Base-by-base conservation (phyloP, 495 filamentous ascomycete genomes). In the Penicillium lividum region DNA sequence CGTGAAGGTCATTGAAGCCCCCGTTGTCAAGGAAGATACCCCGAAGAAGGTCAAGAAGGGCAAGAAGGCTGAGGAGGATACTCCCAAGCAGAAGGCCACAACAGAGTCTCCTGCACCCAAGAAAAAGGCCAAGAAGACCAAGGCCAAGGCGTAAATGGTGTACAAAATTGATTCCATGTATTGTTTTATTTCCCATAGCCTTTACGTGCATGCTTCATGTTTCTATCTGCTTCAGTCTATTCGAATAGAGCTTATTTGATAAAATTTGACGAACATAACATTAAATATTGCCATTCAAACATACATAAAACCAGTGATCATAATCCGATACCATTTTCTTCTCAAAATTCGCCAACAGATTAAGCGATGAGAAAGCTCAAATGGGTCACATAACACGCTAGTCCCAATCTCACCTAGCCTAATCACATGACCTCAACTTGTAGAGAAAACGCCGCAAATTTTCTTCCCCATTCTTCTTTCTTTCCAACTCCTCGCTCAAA, bases 401-500 rank as follows among this genome's bases (percentile, higher is more conserved):
- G 18, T 25, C 18, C 62, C 49, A 64, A 36, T 55, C 58, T 28
- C 53, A 22, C 43, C 72, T 75, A 69, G 60, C 22, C 28, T 46
- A 7, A 27, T 60, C 67, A 66, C 64, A 43, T 66, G 66, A 68
- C 59, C 33, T 47, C 50, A 57, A 53, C 62, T 55, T 40, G 44
- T 64, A 65, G 70, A 68, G 65, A 58, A 64, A 63, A 71, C 60
- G 40, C 52, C 27, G 51, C 51, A 51, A 65, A 63, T 53, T 60
- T 59, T 55, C 51, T 55, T 52, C 38, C 9, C 16, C 15, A 29
- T 47, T 61, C 51, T 48, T 63, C 77, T 71, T 76, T 74, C 66
- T 71, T 68, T 73, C 72, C 77, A 83, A 84, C 88, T 88, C 85
- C 91, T 96, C 93, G 93, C 85, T 91, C 93, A 85, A 96, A 93